Evolutionary conservation across 2,329 filamentous ascomycete genomes (phyloP).

Genomic region (Biscogniauxia mediterranea): DNA sequence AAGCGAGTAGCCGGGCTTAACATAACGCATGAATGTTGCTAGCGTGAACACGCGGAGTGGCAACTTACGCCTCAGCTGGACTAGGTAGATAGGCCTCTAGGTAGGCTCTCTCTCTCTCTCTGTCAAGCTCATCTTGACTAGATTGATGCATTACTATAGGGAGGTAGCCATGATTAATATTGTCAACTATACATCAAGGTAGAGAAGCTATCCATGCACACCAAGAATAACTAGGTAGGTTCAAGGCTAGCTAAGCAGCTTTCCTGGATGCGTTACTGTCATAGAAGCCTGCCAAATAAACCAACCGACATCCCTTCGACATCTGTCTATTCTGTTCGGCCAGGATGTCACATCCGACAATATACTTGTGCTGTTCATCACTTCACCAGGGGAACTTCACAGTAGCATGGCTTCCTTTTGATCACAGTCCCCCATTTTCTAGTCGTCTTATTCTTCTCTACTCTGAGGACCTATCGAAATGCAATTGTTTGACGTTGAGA

Average conservation of each 20-base stretch:
- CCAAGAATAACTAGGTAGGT: neutral
- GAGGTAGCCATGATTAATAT: neutral
- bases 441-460: neutral
- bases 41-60: neutral
- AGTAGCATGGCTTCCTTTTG: neutral
- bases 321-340: neutral
- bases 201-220: neutral
- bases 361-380: neutral
- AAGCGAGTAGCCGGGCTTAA: neutral
- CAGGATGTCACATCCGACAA: neutral
- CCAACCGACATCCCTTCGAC: neutral
- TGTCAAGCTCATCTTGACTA: neutral
- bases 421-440: neutral
- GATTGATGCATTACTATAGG: neutral
- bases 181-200: neutral
- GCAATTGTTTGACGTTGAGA: constrained; percentile 12
- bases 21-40: constrained; percentile 9
- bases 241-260: neutral
- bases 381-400: neutral
- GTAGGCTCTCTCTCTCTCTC: neutral
- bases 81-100: neutral
- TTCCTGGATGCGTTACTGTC: too few species aligned
- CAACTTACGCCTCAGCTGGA: neutral
- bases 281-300: neutral
- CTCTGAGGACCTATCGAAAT: neutral